Percentiles rank a stretch among this genome's conserved stretches.
Evolutionary conservation across 768 basidiomycete genomes (phyloP).

Genomic region (Tulasnella sp.): DNA sequence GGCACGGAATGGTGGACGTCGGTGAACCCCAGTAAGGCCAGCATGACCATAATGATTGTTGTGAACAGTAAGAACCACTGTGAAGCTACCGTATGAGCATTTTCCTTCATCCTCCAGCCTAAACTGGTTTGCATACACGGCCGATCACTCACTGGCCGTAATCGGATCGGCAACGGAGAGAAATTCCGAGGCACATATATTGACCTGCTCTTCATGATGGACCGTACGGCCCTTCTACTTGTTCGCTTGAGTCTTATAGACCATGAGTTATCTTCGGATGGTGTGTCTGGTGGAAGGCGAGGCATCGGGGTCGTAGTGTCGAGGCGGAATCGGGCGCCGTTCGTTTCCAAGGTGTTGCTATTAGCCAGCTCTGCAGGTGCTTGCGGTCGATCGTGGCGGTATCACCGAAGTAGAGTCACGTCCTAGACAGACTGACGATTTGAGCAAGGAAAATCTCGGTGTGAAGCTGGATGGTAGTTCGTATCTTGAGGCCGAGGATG

Average conservation of each 20-base stretch:
- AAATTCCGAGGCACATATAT: neutral
- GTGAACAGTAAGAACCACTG: constrained; percentile 81
- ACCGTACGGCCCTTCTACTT: neutral
- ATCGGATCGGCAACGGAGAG: constrained; percentile 49
- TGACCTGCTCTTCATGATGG: constrained; percentile 5
- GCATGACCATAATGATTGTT: constrained; percentile 47
- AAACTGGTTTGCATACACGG: neutral
- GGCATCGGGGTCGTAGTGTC: neutral
- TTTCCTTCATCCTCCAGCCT: neutral
- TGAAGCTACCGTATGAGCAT: neutral
- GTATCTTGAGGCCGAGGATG: neutral
- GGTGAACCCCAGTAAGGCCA: constrained; percentile 71
- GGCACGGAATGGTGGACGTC: constrained; percentile 50
- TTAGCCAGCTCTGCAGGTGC: neutral
- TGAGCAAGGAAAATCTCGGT: neutral
- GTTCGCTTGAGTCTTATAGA: neutral
- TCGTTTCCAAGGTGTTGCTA: neutral
- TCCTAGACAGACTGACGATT: neutral
- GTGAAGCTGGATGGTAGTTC: neutral
- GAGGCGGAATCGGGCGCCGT: neutral
- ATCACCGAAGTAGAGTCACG: too few species aligned
- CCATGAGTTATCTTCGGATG: neutral
- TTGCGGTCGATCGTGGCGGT: too few species aligned
- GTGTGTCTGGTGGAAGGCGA: neutral
- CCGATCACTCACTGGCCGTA: constrained; percentile 47